These are phyloP conservation scores for Candida ovalis DNA, from an alignment of 805 yeast genomes.

Conservation along the genomic window DNA sequence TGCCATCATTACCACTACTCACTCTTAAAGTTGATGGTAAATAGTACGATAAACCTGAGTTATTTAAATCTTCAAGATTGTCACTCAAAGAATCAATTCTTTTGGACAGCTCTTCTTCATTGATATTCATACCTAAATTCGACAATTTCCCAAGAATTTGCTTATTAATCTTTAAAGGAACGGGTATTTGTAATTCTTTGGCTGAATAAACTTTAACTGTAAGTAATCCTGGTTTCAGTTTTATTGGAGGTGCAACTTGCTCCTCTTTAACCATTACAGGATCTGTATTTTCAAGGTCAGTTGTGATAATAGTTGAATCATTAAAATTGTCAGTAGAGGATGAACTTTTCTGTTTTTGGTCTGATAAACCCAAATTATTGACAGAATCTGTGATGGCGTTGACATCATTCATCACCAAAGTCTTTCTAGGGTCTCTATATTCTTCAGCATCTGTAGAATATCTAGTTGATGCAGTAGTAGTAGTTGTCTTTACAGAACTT, in stretches of 20 bases:
- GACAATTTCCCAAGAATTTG: constrained; percentile 63
- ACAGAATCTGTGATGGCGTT: constrained; percentile 12
- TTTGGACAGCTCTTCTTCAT: constrained; percentile 28
- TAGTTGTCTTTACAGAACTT: constrained; percentile 8
- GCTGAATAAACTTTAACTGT: constrained; percentile 77
- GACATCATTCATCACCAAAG: constrained; percentile 19
- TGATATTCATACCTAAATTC: constrained; percentile 44
- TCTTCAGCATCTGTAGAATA: constrained; percentile 14
- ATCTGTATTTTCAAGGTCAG: constrained; percentile 29
- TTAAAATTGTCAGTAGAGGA: not conserved
- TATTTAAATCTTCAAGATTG: constrained; percentile 25
- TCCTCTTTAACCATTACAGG: constrained; percentile 29
- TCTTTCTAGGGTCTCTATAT: constrained; percentile 18
- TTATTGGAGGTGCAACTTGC: not conserved
- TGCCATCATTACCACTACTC: constrained; percentile 41
- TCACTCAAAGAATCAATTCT: constrained; percentile 33
- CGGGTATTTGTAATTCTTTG: constrained; percentile 64
- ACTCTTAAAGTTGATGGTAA: constrained; percentile 43
- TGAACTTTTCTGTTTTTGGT: not conserved
- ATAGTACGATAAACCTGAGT: constrained; percentile 27
- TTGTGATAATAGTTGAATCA: constrained; percentile 23
- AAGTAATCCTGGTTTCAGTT: constrained; percentile 60
- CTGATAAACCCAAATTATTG: constrained; percentile 8
- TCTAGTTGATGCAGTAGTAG: constrained; percentile 2
- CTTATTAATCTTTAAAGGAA: constrained; percentile 61